Evolutionary conservation across 2,329 filamentous ascomycete genomes (phyloP).

Genomic region (Aspergillus sp.): DNA sequence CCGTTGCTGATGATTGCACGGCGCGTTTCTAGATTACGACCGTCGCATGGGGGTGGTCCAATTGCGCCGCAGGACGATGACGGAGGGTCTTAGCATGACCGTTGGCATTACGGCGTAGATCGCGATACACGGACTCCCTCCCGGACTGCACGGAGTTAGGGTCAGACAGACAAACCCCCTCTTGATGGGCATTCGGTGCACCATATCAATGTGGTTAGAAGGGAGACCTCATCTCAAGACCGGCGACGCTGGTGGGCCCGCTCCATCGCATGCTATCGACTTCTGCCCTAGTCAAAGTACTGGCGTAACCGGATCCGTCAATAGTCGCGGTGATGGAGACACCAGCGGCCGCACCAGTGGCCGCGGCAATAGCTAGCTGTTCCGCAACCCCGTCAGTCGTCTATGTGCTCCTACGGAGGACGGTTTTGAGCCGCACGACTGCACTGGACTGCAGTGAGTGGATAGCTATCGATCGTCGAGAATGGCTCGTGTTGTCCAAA

Average conservation of each 20-base stretch:
- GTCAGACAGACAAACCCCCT: too few species aligned
- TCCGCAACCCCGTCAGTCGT: background rate
- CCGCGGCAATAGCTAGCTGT: constrained; percentile 1
- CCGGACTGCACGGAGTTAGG: too few species aligned
- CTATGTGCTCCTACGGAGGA: background rate
- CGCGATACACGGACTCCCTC: too few species aligned
- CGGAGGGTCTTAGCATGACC: too few species aligned
- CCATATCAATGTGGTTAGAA: background rate
- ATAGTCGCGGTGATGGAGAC: background rate
- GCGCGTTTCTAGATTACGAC: too few species aligned
- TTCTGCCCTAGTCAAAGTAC: background rate
- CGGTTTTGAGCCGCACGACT: constrained; percentile 2
- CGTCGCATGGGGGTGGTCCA: too few species aligned
- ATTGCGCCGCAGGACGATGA: too few species aligned
- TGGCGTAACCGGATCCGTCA: background rate
- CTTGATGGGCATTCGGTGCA: too few species aligned
- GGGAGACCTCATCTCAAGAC: background rate
- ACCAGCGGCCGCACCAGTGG: constrained; percentile 1
- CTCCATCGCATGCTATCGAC: background rate
- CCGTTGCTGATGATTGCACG: background rate
- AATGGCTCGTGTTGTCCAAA: background rate
- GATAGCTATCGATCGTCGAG: too few species aligned
- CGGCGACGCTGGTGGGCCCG: background rate
- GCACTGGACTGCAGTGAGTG: background rate
- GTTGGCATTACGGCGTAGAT: too few species aligned